Evolutionary conservation across 768 basidiomycete species (phyloP).

Genomic region (Phlegmacium glaucopus): DNA sequence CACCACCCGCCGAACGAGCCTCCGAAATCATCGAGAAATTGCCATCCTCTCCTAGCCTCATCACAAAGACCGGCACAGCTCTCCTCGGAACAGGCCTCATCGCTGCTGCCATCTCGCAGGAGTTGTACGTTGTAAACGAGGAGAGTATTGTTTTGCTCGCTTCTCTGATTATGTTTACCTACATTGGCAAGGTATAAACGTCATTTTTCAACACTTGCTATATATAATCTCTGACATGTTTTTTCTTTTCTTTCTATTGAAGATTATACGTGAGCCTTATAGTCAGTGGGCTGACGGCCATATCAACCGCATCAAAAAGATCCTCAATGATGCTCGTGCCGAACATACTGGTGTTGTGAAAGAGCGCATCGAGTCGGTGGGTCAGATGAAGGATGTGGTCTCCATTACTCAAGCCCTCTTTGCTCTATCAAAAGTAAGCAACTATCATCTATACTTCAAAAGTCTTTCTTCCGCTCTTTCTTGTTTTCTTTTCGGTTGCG

Average conservation of each 20-base stretch:
- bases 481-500: not conserved
- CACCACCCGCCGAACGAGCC: conserved; percentile 82
- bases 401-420: conserved; percentile 89
- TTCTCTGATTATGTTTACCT: conserved; percentile 77
- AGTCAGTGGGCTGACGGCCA: conserved; percentile 88
- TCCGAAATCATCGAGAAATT: conserved; percentile 86
- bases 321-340: conserved; percentile 77
- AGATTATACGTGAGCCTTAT: conserved; percentile 86
- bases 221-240: conserved; percentile 4
- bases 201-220: conserved; percentile 9
- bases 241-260: not conserved
- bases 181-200: conserved; percentile 70
- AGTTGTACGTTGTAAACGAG: conserved; percentile 97
- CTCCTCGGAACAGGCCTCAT: conserved; percentile 85
- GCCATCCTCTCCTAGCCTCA: conserved; percentile 78
- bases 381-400: conserved; percentile 95
- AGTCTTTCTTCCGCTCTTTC: not conserved
- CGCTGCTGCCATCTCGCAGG: conserved; percentile 93
- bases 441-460: not conserved
- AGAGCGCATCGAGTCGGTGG: conserved; percentile 88
- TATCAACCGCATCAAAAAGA: conserved; percentile 76
- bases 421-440: conserved; percentile 79
- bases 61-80: conserved; percentile 94
- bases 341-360: conserved; percentile 94
- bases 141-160: conserved; percentile 89